Evolutionary conservation across 352 stramenopile species (phyloP).

Genomic region (Phytophthora kernoviae): DNA sequence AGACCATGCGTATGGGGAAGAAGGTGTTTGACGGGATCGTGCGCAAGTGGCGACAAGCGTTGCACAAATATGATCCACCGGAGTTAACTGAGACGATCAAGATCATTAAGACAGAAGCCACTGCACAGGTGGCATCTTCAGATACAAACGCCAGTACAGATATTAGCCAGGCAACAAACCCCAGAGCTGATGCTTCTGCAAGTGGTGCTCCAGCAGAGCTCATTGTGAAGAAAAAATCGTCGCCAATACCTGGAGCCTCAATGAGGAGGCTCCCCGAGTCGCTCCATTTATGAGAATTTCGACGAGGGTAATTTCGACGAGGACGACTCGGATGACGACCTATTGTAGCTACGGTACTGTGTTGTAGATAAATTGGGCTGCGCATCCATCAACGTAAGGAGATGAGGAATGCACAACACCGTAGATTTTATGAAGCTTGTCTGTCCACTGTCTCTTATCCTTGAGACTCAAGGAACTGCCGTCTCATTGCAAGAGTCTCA

Average conservation of each 20-base stretch:
- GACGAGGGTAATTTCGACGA: slow-evolving; percentile 57
- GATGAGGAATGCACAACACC: slow-evolving; percentile 12
- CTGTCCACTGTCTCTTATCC: not conserved
- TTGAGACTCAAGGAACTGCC: slow-evolving; percentile 66
- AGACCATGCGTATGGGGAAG: slow-evolving; percentile 74
- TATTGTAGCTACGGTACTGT: slow-evolving; percentile 43
- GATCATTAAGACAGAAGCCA: not conserved
- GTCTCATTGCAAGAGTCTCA: slow-evolving; percentile 67
- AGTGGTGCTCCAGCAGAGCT: slow-evolving; percentile 3
- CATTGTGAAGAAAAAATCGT: slow-evolving; percentile 1
- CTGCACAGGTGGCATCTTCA: not conserved
- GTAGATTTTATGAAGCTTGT: slow-evolving; percentile 11
- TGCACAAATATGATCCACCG: slow-evolving; percentile 85
- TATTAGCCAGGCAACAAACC: no score
- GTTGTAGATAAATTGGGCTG: slow-evolving; percentile 3
- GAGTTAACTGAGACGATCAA: slow-evolving; percentile 44
- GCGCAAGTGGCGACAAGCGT: slow-evolving; percentile 73
- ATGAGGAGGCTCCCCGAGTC: slow-evolving; percentile 5
- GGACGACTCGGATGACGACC: slow-evolving; percentile 69
- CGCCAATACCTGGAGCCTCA: not conserved
- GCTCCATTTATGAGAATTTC: slow-evolving; percentile 79
- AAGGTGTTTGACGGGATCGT: slow-evolving; percentile 84
- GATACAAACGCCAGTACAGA: not conserved
- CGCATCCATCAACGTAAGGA: slow-evolving; percentile 16
- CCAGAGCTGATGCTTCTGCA: not conserved